Evolutionary conservation across 352 stramenopile species (phyloP).

Genomic region (Phytophthora niederhauseri): DNA sequence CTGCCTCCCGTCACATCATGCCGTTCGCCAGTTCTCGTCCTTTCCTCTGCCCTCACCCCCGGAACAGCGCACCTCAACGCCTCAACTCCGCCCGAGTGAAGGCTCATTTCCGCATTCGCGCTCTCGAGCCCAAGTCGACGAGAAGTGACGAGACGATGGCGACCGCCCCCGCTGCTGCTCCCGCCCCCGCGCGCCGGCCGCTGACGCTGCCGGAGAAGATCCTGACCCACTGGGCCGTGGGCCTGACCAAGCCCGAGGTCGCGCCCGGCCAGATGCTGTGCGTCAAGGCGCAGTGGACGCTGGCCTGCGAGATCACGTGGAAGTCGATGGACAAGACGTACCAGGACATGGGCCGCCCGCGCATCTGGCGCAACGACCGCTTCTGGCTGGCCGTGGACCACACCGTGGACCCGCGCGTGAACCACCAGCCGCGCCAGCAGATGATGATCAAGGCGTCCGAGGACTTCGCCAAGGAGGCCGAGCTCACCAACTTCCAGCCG

Average conservation of each 20-base stretch:
- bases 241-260: constrained; percentile 67
- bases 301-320: constrained; percentile 89
- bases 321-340: constrained; percentile 92
- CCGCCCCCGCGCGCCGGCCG: constrained; percentile 45
- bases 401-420: constrained; percentile 85
- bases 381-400: constrained; percentile 90
- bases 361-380: constrained; percentile 86
- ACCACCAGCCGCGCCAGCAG: constrained; percentile 81
- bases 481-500: constrained; percentile 84
- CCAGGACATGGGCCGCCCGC: constrained; percentile 83
- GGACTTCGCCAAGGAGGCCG: constrained; percentile 81
- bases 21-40: background rate
- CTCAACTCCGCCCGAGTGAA: too few relatives aligned
- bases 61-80: constrained; percentile 20
- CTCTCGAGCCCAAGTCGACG: background rate
- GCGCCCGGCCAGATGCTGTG: constrained; percentile 80
- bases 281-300: constrained; percentile 85
- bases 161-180: constrained; percentile 1
- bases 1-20: constrained; percentile 10
- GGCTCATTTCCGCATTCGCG: constrained; percentile 30
- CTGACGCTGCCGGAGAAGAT: constrained; percentile 89
- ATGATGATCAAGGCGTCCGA: constrained; percentile 90
- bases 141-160: constrained; percentile 14
- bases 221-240: constrained; percentile 75
- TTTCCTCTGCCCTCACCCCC: constrained; percentile 25